A percentile compares a stretch with the other conserved stretches of the same genome.
phyloP scores from a whole-genome alignment of 148 eudicot species.

The Vaccinium macrocarpon region DNA sequence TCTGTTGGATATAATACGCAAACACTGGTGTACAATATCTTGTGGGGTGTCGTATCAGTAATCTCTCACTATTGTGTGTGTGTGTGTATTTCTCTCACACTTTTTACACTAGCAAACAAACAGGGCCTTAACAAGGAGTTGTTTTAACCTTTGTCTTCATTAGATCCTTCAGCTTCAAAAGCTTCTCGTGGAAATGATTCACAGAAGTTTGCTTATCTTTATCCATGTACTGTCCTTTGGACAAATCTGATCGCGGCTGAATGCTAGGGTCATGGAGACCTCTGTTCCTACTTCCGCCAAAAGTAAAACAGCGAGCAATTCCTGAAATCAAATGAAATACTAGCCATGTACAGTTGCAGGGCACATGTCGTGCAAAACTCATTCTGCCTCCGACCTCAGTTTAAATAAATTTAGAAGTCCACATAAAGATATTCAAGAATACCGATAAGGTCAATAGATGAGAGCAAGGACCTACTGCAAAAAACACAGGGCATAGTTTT shows the following conservation, averaged over 20 bases:
- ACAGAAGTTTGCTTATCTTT: slow-evolving; percentile 83
- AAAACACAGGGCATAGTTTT: not conserved
- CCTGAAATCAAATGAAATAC: slow-evolving; percentile 40
- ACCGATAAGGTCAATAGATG: not conserved
- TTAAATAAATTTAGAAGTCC: not conserved
- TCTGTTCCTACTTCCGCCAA: slow-evolving; percentile 85
- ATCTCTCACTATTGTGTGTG: not conserved
- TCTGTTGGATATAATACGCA: not conserved
- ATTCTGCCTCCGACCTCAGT: not conserved
- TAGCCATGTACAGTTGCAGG: not conserved
- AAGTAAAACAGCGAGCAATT: slow-evolving; percentile 98
- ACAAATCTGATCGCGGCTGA: slow-evolving; percentile 64
- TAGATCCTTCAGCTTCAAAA: slow-evolving; percentile 75
- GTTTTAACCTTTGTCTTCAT: slow-evolving; percentile 84
- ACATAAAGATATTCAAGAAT: not conserved
- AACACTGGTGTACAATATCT: not conserved
- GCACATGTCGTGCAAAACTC: not conserved
- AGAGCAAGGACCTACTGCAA: not conserved
- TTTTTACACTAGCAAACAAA: too few species aligned
- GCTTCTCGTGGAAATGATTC: slow-evolving; percentile 97
- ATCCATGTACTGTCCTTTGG: slow-evolving; percentile 78
- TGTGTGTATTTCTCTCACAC: too few species aligned
- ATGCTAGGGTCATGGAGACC: slow-evolving; percentile 75
- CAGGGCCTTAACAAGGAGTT: not conserved
- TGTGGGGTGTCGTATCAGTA: not conserved